A percentile compares a stretch with the other conserved stretches of the same genome.
Conservation (phyloP, 2,329 filamentous ascomycete genomes). For the Delphinella strobiligena region DNA sequence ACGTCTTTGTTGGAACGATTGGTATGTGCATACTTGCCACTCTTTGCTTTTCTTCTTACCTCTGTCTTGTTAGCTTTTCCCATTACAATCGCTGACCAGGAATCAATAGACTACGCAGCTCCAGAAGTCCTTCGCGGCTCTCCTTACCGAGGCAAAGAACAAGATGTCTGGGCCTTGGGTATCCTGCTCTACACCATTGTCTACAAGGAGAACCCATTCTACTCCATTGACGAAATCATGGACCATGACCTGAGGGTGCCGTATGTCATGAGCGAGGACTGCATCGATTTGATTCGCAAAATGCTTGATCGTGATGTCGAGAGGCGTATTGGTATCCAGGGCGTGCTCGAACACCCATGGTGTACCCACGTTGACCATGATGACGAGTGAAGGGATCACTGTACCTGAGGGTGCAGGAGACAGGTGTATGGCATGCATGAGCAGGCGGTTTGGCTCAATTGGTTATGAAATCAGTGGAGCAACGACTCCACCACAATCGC, state of each 20-base stretch:
- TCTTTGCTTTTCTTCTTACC: too few species aligned
- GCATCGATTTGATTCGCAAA: slow-evolving; percentile 77
- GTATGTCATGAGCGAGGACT: slow-evolving; percentile 78
- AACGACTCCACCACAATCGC: too few species aligned
- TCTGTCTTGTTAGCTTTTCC: background rate
- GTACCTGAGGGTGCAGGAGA: too few species aligned
- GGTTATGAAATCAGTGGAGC: too few species aligned
- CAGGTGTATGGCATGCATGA: too few species aligned
- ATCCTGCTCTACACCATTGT: slow-evolving; percentile 97
- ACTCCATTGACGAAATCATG: slow-evolving; percentile 98
- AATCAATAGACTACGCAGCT: slow-evolving; percentile 72
- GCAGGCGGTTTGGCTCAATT: too few species aligned
- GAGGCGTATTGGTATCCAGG: slow-evolving; percentile 69
- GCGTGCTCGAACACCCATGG: slow-evolving; percentile 88
- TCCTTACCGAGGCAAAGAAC: slow-evolving; percentile 88
- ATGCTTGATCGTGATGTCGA: slow-evolving; percentile 91
- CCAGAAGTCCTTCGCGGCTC: slow-evolving; percentile 92
- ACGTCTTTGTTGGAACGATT: slow-evolving; percentile 97
- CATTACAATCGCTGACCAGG: background rate
- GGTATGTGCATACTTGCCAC: slow-evolving; percentile 46
- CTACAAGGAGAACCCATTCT: slow-evolving; percentile 99
- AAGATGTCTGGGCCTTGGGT: slow-evolving; percentile 95
- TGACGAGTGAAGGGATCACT: slow-evolving; percentile 8
- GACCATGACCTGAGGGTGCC: slow-evolving; percentile 89
- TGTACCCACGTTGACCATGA: slow-evolving; percentile 24